Evolutionary conservation across 345 rosid species (phyloP).

Genomic region (Ceriops tagal): DNA sequence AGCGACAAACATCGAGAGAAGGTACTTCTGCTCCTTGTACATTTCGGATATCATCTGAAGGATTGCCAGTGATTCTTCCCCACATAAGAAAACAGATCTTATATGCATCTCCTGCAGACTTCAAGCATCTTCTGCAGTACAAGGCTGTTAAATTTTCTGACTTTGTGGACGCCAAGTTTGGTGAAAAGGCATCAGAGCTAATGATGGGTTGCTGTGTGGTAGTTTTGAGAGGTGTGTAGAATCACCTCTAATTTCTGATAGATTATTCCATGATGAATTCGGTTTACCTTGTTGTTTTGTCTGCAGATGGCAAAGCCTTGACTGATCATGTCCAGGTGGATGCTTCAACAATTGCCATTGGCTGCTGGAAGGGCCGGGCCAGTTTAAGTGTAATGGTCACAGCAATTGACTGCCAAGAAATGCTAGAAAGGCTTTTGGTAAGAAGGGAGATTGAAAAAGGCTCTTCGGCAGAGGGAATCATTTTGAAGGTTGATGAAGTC

Average conservation of each 20-base stretch:
- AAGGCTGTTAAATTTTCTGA: slow-evolving; percentile 71
- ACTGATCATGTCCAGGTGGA: slow-evolving; percentile 38
- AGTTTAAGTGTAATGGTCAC: slow-evolving; percentile 85
- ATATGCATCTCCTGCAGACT: slow-evolving; percentile 54
- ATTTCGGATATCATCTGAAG: slow-evolving; percentile 93
- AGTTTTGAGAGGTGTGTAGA: slow-evolving; percentile 55
- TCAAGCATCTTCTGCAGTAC: slow-evolving; percentile 76
- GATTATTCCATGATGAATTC: background rate
- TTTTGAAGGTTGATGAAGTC: slow-evolving; percentile 16
- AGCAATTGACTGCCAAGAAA: slow-evolving; percentile 73
- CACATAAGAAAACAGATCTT: slow-evolving; percentile 80
- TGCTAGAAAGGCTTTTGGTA: slow-evolving; percentile 57
- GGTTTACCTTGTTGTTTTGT: background rate
- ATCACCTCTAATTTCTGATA: background rate
- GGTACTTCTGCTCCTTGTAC: slow-evolving; percentile 66
- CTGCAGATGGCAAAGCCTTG: slow-evolving; percentile 37
- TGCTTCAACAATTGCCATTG: slow-evolving; percentile 66
- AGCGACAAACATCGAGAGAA: slow-evolving; percentile 83
- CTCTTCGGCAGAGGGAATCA: slow-evolving; percentile 22
- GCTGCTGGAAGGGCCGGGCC: slow-evolving; percentile 89
- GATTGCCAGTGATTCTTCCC: slow-evolving; percentile 84
- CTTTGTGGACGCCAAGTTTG: slow-evolving; percentile 58
- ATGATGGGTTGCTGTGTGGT: slow-evolving; percentile 81
- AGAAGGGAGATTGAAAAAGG: slow-evolving; percentile 33
- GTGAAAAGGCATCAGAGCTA: slow-evolving; percentile 66